These are phyloP conservation scores for Diaporthe eres DNA, from an alignment of 2,329 filamentous ascomycete species.

Conservation along the genomic window DNA sequence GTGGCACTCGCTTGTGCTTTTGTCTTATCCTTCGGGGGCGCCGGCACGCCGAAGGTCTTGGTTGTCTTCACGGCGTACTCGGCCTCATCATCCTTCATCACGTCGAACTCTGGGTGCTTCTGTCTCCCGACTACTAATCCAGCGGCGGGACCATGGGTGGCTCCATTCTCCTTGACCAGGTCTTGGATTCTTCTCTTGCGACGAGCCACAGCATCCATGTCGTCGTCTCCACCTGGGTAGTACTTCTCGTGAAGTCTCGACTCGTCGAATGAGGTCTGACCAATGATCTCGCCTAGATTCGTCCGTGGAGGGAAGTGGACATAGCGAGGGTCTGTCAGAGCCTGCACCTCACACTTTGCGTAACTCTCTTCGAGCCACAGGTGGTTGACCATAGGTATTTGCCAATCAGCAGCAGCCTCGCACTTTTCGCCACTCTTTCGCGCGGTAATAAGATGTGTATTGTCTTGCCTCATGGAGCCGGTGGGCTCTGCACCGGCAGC, in stretches of 20 bases:
- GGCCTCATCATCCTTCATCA: conserved; percentile 59
- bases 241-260: conserved; percentile 74
- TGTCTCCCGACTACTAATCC: conserved; percentile 61
- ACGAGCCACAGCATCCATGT: conserved; percentile 58
- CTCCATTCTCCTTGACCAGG: conserved; percentile 65
- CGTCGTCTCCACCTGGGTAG: conserved; percentile 72
- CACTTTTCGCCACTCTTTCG: conserved; percentile 93
- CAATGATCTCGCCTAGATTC: conserved; percentile 93
- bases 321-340: conserved; percentile 81
- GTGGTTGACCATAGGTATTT: conserved; percentile 90
- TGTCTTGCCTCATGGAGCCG: conserved; percentile 94
- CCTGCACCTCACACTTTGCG: conserved; percentile 84
- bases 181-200: conserved; percentile 66
- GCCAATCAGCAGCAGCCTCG: conserved; percentile 92
- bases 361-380: conserved; percentile 99
- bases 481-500: conserved; percentile 91
- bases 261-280: conserved; percentile 85
- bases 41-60: conserved; percentile 52
- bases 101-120: conserved; percentile 56
- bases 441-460: conserved; percentile 95
- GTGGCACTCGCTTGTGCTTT: conserved; percentile 50
- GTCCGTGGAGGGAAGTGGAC: conserved; percentile 89
- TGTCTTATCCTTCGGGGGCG: conserved; percentile 44
- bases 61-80: conserved; percentile 52
- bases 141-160: conserved; percentile 61